Base-by-base conservation (phyloP, 139 green algal genomes). In the Astrephomene gubernaculifera region DNA sequence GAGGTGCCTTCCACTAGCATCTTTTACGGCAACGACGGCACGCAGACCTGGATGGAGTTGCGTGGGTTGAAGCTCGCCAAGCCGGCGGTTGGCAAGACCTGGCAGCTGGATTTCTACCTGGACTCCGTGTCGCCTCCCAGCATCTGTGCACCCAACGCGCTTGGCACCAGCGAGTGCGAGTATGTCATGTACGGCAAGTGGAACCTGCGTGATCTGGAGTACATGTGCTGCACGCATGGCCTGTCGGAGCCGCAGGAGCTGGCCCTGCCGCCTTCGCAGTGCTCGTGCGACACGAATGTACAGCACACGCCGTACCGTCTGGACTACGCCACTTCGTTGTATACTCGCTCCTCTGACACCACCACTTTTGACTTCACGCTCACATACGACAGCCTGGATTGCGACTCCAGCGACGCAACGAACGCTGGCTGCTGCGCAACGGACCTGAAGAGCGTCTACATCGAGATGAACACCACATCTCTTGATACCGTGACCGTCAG, bases 161-260 rank as follows among this genome's bases (percentile, higher is more conserved):
- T 87, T n/a, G 87, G 87, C 44, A 86, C 63, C 31, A 71, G 39
- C 36, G 61, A 63, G 24, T 91, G 87, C 57, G 87, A 91, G 83
- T 88, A 91, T 35, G 79, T 89, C 24, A 83, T 87, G 53, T 91
- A 86, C 63, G 87, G 87, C 71, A 87, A 83, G 64, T 91, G 57
- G 49, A 80, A 60, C 41, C 63, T 84, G 12, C 24, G 10, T 1
- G 43, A 74, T 21, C 67, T 91, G 14, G 83, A 91, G 53, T 91
- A 79, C 65, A 10, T 70, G 39, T 91, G 87, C 83, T 91, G 87
- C 54, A 61, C 83, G 19, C 87, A 91, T 54, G 87, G 87, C 35
- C 78, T 83, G 22, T 83, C 75, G 0, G 83, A 89, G 38, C 31
- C 29, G 0, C 4, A n/a, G 7, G 19, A 60, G 21, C 27, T 65